Conservation (phyloP, 805 yeast species). For the Candida cerambycidarum region DNA sequence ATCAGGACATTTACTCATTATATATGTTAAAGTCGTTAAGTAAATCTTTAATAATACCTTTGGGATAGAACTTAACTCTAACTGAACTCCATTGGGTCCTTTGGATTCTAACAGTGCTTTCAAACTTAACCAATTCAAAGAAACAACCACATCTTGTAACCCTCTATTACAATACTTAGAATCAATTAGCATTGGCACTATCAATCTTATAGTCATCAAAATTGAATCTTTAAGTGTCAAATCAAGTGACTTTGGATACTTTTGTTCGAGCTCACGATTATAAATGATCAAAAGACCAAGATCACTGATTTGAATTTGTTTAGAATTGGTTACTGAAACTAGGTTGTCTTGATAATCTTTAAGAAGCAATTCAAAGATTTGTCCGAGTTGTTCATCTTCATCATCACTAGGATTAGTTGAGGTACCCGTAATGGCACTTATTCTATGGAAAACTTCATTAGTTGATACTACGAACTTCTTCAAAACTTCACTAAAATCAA, state of each 20-base stretch:
- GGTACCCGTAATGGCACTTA: neutral
- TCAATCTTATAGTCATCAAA: conserved; percentile 24
- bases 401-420: no score
- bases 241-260: conserved; percentile 5
- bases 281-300: conserved; percentile 25
- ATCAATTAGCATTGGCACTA: conserved; percentile 38
- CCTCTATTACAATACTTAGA: conserved; percentile 20
- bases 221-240: conserved; percentile 23
- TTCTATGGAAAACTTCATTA: conserved; percentile 37
- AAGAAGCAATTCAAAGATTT: conserved; percentile 41
- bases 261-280: conserved; percentile 7
- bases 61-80: conserved; percentile 34
- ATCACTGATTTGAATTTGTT: conserved; percentile 23
- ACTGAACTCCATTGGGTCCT: conserved; percentile 17
- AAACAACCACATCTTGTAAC: conserved; percentile 29
- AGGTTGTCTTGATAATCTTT: conserved; percentile 40
- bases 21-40: conserved; percentile 30
- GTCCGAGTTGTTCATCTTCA: conserved; percentile 29
- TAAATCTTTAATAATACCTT: conserved; percentile 27
- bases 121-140: conserved; percentile 40
- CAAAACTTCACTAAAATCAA: conserved; percentile 50
- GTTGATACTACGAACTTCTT: conserved; percentile 36
- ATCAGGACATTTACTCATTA: conserved; percentile 20
- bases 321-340: conserved; percentile 24
- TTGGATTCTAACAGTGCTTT: conserved; percentile 11